Evolutionary conservation across 257 asterid genomes (phyloP), one percentile per base, ranked within the genome.

Genomic region (Salvia splendens): DNA sequence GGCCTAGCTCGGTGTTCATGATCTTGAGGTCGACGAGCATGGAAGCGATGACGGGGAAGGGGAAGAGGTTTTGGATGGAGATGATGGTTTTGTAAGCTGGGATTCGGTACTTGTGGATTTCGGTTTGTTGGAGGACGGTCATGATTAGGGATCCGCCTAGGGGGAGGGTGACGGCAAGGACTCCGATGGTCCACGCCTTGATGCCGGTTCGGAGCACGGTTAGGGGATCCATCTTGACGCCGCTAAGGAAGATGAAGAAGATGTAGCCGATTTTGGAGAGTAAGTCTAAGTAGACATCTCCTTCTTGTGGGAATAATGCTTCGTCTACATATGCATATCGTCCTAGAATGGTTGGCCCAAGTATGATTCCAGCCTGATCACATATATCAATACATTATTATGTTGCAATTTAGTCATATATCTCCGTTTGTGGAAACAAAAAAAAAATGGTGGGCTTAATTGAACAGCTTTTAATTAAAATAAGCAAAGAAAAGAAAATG

Each of bases 211-310:
- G 84, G 41, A 81, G 61, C 16, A 94, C 87, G 38, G 86, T 75
- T 72, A 75, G 77, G 0, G 97, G 89, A 54, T 94, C 95, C 96
- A 94, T 88, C 72, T 94, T 91, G 65, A 94, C 96, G 15, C 97
- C 99, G 32, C 86, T 72, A 9, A 91, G 87, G 79, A 90, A 94
- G 58, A 88, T 88, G 43, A 84, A 91, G 85, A 85, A 94, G 17
- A 84, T 79, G 75, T 78, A 91, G 49, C 99, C 97, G 10, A 94
- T 53, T 82, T 85, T 94, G 7, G 96, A 81, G n/a, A 94, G 73
- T 9, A 82, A 62, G 64, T 86, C 92, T 64, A 94, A 70, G 75
- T 75, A 91, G 5, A 82, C 71, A 4, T 86, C 85, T 70, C 95
- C 99, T 47, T 77, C 80, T 15, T 0, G 61, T 5, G 99, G 95